These are phyloP conservation scores for Gleditsia sinensis DNA, from an alignment of 306 rosid genomes.

Conservation along the genomic window DNA sequence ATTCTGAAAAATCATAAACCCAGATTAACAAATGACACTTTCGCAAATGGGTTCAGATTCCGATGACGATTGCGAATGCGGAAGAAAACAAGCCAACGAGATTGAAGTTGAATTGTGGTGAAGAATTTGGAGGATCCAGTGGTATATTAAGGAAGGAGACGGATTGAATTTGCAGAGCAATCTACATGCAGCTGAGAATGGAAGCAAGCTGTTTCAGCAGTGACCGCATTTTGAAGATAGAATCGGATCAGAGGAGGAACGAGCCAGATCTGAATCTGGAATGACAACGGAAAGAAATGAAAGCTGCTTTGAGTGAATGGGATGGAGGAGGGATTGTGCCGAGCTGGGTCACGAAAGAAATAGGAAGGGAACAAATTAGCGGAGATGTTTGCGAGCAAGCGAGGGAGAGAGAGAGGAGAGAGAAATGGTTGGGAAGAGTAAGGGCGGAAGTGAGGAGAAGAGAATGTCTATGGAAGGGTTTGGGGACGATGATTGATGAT, in stretches of 20 bases:
- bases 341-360: slow-evolving; percentile 17
- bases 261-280: slow-evolving; percentile 4
- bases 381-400: background rate
- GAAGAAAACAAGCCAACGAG: no score
- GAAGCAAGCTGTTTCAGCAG: background rate
- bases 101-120: no score
- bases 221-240: background rate
- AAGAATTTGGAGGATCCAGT: background rate
- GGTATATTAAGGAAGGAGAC: no score
- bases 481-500: no score
- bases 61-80: no score
- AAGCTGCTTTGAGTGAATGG: background rate
- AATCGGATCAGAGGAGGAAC: background rate
- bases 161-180: background rate
- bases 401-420: background rate
- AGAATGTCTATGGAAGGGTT: background rate
- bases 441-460: no score
- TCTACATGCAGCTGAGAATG: background rate
- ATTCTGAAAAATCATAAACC: background rate
- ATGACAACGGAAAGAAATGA: background rate
- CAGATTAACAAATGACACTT: no score
- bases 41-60: background rate
- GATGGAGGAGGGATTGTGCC: background rate
- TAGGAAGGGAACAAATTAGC: slow-evolving; percentile 15
- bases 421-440: no score